Conservation (phyloP, 805 yeast genomes). For the Vanderwaltozyma verrucispora region DNA sequence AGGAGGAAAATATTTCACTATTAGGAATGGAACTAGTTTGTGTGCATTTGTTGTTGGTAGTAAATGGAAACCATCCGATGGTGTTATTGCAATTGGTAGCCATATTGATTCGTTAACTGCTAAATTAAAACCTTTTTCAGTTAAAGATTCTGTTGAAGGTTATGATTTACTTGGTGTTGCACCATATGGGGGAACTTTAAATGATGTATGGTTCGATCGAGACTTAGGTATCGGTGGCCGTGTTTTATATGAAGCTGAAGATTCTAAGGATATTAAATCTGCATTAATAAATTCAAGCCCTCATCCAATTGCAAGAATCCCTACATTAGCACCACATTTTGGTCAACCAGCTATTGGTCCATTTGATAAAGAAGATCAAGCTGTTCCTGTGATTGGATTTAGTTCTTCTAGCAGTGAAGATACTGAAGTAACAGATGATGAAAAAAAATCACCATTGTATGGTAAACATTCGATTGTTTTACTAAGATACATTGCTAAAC, state of each 20-base stretch:
- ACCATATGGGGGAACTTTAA: constrained; percentile 67
- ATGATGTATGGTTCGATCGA: constrained; percentile 68
- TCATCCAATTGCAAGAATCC: constrained; percentile 67
- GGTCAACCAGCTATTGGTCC: constrained; percentile 62
- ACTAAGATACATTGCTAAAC: constrained; percentile 56
- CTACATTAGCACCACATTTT: constrained; percentile 81
- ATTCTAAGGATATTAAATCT: constrained; percentile 29
- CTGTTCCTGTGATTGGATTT: constrained; percentile 70
- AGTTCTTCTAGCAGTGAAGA: constrained; percentile 23
- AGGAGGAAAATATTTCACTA: constrained; percentile 56
- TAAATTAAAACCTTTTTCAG: constrained; percentile 62
- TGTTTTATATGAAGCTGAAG: constrained; percentile 40
- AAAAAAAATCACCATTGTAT: constrained; percentile 50
- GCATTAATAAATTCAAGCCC: constrained; percentile 49
- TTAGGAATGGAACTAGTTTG: constrained; percentile 57
- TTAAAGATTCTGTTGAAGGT: constrained; percentile 54
- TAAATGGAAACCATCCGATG: constrained; percentile 52
- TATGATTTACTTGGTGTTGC: constrained; percentile 75
- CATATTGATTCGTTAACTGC: constrained; percentile 68
- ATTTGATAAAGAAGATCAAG: constrained; percentile 65
- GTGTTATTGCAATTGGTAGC: constrained; percentile 63
- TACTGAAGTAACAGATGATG: constrained; percentile 44
- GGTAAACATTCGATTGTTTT: constrained; percentile 61
- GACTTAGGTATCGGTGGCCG: constrained; percentile 82
- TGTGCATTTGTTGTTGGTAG: constrained; percentile 63